Base-by-base conservation (phyloP, 2,329 filamentous ascomycete species). In the Fusarium xyrophilum region DNA sequence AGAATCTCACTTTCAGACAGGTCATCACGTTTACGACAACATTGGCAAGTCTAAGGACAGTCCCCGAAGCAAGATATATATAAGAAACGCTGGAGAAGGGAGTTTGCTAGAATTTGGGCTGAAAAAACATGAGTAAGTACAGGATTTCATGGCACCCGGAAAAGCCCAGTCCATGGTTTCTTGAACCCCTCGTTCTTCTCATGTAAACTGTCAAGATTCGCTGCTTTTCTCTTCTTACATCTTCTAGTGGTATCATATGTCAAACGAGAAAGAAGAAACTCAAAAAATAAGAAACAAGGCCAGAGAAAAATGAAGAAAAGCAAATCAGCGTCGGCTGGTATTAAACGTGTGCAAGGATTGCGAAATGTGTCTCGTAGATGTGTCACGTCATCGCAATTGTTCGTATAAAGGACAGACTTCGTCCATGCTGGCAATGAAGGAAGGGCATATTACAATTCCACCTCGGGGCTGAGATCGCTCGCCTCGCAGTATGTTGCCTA, bases 191-290 rank as follows among this genome's bases (percentile, higher is more conserved):
- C 36, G 47, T 59, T 57, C 54, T 56, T 60, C 56, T 62, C 61
- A 60, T 62, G 59, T 61, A 65, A 53, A 53, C 43, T 65, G 53
- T 63, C 60, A 67, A 58, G 64, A 65, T 68, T 68, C 65, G 58
- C 60, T 63, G 61, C 72, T 61, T 69, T 71, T 62, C 69, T 65
- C 65, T 72, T 68, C 61, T 65, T 74, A 65, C 65, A 64, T 66
- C 67, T 68, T 73, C 70, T 74, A 75, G 73, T 74, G 73, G 74
- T 76, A 76, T 76, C 73, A 75, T 75, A 65, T 67, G 62, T 70
- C 59, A 63, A 65, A 68, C 65, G 60, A 68, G 42, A 57, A 65
- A 62, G 51, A 59, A 56, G 44, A 61, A 63, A 42, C 43, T 65
- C 44, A 64, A 64, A 63, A 57, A 44, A 54, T 52, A 64, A 67